phyloP scores from a whole-genome alignment of 2,329 filamentous ascomycete genomes.

The Aspergillus sp. region DNA sequence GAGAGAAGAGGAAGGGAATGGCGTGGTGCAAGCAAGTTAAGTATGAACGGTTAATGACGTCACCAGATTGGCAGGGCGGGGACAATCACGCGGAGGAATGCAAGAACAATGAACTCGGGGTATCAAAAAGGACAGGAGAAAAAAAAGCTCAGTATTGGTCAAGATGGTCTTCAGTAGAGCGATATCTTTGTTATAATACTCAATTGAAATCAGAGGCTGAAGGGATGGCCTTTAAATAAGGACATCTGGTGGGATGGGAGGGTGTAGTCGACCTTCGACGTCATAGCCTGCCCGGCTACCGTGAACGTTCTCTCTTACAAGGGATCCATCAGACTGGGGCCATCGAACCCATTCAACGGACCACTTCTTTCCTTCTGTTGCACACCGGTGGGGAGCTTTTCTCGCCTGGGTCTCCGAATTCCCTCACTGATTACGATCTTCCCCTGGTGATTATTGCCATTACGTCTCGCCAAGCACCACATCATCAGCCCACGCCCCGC shows the following conservation, averaged over 20 bases:
- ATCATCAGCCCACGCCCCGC: constrained; percentile 7
- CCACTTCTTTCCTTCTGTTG: not conserved
- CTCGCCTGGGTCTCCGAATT: not conserved
- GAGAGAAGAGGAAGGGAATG: not conserved
- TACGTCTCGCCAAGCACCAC: constrained; percentile 16
- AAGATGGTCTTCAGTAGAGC: not conserved
- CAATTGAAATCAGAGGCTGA: not conserved
- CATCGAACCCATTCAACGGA: not conserved
- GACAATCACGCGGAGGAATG: not conserved
- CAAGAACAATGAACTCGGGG: not conserved
- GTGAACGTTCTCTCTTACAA: not conserved
- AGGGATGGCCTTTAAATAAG: constrained; percentile 3
- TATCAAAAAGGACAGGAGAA: not conserved
- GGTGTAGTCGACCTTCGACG: not conserved
- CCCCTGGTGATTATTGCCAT: not conserved
- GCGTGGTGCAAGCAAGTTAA: constrained; percentile 1
- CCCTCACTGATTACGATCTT: not conserved
- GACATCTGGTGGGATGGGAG: not conserved
- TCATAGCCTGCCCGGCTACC: constrained; percentile 1
- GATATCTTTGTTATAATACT: not conserved
- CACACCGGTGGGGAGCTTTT: not conserved
- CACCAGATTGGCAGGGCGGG: constrained; percentile 6
- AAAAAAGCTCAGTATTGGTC: not conserved
- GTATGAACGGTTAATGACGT: constrained; percentile 21
- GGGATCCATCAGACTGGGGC: not conserved